These are phyloP conservation scores for Phytophthora ramorum DNA, from an alignment of 352 stramenopile species.

Conservation along the genomic window DNA sequence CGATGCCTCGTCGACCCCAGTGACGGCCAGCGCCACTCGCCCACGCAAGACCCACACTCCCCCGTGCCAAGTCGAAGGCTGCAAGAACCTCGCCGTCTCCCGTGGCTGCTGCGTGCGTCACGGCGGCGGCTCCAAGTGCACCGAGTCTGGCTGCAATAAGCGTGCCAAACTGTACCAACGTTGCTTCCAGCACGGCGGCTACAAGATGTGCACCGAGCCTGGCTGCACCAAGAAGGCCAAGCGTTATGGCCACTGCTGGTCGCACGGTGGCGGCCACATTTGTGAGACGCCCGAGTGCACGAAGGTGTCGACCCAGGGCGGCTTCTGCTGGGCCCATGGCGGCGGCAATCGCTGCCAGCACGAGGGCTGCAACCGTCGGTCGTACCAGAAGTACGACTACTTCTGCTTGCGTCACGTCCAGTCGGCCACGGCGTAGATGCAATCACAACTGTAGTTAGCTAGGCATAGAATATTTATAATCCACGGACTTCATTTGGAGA, in stretches of 20 bases:
- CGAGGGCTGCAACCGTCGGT: slow-evolving; percentile 61
- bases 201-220: slow-evolving; percentile 57
- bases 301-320: slow-evolving; percentile 69
- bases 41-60: slow-evolving; percentile 42
- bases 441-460: background rate
- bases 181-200: slow-evolving; percentile 38
- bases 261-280: slow-evolving; percentile 64
- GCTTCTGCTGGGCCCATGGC: slow-evolving; percentile 73
- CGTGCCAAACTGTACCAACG: slow-evolving; percentile 48
- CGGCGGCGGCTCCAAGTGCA: slow-evolving; percentile 51
- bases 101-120: slow-evolving; percentile 57
- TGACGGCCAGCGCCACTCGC: background rate
- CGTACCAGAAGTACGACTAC: slow-evolving; percentile 67
- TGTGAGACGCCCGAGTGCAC: slow-evolving; percentile 59
- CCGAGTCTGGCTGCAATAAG: slow-evolving; percentile 43
- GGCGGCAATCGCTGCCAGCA: slow-evolving; percentile 65
- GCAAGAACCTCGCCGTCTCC: slow-evolving; percentile 54
- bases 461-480: slow-evolving; percentile 23
- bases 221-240: slow-evolving; percentile 59
- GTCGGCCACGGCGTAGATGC: slow-evolving; percentile 13
- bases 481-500: background rate
- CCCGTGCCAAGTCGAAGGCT: slow-evolving; percentile 55
- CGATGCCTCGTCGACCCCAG: slow-evolving; percentile 8
- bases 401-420: slow-evolving; percentile 56
- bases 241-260: slow-evolving; percentile 64